Evolutionary conservation across 2,329 filamentous ascomycete species (phyloP).

Genomic region (Aspergillus jensenii): DNA sequence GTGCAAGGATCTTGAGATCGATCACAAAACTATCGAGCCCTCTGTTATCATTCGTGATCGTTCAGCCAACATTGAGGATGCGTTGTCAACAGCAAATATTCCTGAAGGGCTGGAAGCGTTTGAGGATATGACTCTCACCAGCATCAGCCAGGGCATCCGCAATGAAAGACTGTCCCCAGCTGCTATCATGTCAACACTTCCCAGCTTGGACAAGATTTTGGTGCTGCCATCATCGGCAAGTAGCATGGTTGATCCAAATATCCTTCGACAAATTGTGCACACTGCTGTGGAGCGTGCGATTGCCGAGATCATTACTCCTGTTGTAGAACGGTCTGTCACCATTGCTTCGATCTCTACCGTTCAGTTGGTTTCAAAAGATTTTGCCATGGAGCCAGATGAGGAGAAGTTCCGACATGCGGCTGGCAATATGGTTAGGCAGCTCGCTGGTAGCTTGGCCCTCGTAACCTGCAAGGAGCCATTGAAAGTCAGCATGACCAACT

Average conservation of each 20-base stretch:
- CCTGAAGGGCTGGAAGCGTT: constrained; percentile 76
- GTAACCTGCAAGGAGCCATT: constrained; percentile 99
- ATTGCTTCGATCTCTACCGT: constrained; percentile 96
- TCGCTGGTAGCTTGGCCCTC: constrained; percentile 87
- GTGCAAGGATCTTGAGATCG: constrained; percentile 87
- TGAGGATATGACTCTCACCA: constrained; percentile 76
- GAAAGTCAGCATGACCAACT: constrained; percentile 94
- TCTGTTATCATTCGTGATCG: constrained; percentile 82
- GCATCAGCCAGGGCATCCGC: constrained; percentile 66
- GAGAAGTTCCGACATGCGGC: constrained; percentile 82
- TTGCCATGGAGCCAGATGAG: constrained; percentile 88
- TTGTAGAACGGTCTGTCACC: constrained; percentile 95
- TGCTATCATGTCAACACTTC: constrained; percentile 74
- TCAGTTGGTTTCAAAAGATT: constrained; percentile 95
- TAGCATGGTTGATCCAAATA: constrained; percentile 70
- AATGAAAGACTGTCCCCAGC: constrained; percentile 74
- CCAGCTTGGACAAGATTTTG: constrained; percentile 77
- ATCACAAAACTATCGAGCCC: constrained; percentile 87
- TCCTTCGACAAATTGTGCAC: constrained; percentile 73
- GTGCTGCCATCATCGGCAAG: constrained; percentile 76
- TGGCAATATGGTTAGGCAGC: constrained; percentile 90
- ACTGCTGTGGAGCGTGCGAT: constrained; percentile 85
- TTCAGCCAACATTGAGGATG: constrained; percentile 61
- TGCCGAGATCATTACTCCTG: constrained; percentile 93
- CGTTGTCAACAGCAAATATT: constrained; percentile 54